These are phyloP conservation scores for Byssochlamys sp. DNA, from an alignment of 2,329 filamentous ascomycete species.

Conservation along the genomic window DNA sequence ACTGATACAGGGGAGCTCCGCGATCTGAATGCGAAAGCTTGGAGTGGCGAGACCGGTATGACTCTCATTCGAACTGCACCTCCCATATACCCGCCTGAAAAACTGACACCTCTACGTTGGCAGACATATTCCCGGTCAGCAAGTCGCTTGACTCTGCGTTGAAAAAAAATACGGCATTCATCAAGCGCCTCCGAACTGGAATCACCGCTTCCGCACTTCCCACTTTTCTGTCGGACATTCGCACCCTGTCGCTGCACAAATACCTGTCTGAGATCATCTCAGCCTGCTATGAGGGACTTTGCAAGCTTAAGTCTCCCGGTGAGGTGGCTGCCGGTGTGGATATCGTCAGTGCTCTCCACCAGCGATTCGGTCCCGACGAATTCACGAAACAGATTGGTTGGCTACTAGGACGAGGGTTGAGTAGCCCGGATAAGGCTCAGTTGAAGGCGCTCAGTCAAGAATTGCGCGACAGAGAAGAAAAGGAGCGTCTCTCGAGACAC, in stretches of 20 bases:
- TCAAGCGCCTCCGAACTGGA: constrained; percentile 85
- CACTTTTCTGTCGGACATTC: constrained; percentile 83
- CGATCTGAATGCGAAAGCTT: constrained; percentile 75
- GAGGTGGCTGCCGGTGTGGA: constrained; percentile 88
- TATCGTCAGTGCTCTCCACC: constrained; percentile 87
- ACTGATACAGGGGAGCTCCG: constrained; percentile 67
- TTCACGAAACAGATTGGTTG: constrained; percentile 89
- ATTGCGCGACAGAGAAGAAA: constrained; percentile 86
- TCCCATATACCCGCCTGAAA: constrained; percentile 1
- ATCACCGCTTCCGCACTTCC: constrained; percentile 68
- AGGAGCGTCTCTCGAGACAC: constrained; percentile 79
- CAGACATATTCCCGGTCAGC: constrained; percentile 69
- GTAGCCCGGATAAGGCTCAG: constrained; percentile 74
- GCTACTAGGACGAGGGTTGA: constrained; percentile 82
- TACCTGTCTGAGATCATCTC: constrained; percentile 96
- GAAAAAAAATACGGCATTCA: constrained; percentile 97
- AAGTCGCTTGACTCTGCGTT: constrained; percentile 82
- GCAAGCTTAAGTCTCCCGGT: constrained; percentile 79
- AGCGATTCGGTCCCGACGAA: constrained; percentile 80
- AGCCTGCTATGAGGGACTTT: constrained; percentile 87
- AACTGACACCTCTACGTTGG: constrained; percentile 14
- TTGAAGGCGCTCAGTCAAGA: constrained; percentile 72
- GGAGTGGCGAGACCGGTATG: constrained; percentile 78
- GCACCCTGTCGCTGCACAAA: constrained; percentile 82
- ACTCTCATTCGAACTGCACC: constrained; percentile 10